Evolutionary conservation across 805 yeast genomes (phyloP).

Genomic region (Kuraishia hungarica): DNA sequence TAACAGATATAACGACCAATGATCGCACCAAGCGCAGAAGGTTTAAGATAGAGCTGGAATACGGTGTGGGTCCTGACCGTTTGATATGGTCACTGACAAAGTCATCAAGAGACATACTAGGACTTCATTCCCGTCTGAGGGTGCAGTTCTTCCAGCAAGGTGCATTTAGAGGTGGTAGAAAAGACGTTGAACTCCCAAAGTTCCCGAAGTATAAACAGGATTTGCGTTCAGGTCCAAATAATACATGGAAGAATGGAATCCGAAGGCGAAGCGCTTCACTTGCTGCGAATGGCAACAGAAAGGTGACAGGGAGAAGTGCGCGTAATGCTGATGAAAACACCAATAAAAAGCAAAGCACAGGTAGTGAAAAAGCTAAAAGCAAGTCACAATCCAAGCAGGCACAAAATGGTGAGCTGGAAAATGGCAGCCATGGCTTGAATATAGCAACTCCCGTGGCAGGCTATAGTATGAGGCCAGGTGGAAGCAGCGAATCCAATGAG

Average conservation of each 20-base stretch:
- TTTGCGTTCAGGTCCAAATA: slow-evolving; percentile 9
- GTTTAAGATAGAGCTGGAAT: slow-evolving; percentile 71
- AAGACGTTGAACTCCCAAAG: slow-evolving; percentile 25
- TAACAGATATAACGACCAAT: slow-evolving; percentile 39
- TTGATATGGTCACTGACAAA: slow-evolving; percentile 75
- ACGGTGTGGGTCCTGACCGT: slow-evolving; percentile 77
- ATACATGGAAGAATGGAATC: slow-evolving; percentile 16
- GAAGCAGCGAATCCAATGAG: not conserved
- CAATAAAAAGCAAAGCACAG: not conserved
- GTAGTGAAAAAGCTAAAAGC: not conserved
- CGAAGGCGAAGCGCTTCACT: not conserved
- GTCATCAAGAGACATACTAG: slow-evolving; percentile 62
- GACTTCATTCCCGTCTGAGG: slow-evolving; percentile 61
- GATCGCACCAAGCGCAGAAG: slow-evolving; percentile 31
- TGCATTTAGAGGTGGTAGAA: slow-evolving; percentile 12
- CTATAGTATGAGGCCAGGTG: not conserved
- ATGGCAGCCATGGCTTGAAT: not conserved
- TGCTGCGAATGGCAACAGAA: not conserved
- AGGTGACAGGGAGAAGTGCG: not conserved
- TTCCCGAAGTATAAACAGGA: slow-evolving; percentile 25
- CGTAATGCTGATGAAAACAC: not conserved
- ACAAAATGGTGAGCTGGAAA: not conserved
- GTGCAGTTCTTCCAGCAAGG: slow-evolving; percentile 38
- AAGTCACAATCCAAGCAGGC: not conserved
- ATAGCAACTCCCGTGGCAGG: not conserved